Conservation (phyloP, 257 asterid genomes). For the Solanum neorickii region DNA sequence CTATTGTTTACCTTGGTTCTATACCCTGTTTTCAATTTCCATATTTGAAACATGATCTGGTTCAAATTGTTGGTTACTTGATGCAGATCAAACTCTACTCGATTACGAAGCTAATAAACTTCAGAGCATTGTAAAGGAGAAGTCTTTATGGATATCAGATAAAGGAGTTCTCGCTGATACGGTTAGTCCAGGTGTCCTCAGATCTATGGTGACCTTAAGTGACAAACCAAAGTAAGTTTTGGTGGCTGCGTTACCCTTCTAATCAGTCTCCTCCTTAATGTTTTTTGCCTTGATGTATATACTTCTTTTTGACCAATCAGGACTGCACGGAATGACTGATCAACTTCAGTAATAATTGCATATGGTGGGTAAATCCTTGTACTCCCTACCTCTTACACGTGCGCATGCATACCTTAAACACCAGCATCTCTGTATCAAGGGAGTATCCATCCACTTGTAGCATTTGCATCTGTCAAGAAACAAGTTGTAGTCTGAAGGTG, state of each 20-base stretch:
- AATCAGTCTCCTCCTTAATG: neutral
- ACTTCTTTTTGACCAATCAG: conserved; percentile 8
- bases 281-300: neutral
- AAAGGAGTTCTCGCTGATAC: conserved; percentile 69
- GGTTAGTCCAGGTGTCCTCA: conserved; percentile 72
- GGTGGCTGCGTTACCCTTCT: neutral
- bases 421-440: neutral
- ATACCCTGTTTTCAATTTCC: neutral
- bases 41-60: neutral
- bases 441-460: neutral
- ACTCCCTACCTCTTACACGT: neutral
- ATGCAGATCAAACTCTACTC: conserved; percentile 62
- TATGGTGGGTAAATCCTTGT: neutral
- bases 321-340: conserved; percentile 19
- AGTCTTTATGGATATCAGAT: conserved; percentile 58
- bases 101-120: conserved; percentile 78
- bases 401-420: neutral
- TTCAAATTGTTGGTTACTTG: neutral
- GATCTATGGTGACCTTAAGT: conserved; percentile 67
- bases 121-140: conserved; percentile 81
- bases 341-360: neutral
- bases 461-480: neutral
- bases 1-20: neutral
- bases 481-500: neutral
- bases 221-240: conserved; percentile 50